Conservation (phyloP, 306 rosid species). For the Biancaea sappan region DNA sequence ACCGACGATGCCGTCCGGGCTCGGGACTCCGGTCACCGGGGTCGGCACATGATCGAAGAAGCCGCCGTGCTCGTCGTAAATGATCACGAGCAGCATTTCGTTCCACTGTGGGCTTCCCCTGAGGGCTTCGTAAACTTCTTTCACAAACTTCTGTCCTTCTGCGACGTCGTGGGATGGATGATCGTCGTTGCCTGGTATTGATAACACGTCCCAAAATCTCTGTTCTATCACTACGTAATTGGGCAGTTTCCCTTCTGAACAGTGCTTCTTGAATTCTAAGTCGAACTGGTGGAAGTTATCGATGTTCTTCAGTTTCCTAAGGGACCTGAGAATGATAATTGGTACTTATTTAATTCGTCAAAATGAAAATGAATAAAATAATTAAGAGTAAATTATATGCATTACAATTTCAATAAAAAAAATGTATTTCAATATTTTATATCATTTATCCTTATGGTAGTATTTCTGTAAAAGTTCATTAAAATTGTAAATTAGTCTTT, state of each 20-base stretch:
- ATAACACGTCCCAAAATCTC: slow-evolving; percentile 50
- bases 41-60: slow-evolving; percentile 79
- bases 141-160: slow-evolving; percentile 67
- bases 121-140: slow-evolving; percentile 67
- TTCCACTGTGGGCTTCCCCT: slow-evolving; percentile 83
- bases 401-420: too few relatives aligned
- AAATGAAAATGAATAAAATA: too few relatives aligned
- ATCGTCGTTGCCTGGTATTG: slow-evolving; percentile 64
- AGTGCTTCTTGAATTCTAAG: slow-evolving; percentile 60
- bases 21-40: slow-evolving; percentile 59
- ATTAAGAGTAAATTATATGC: too few relatives aligned
- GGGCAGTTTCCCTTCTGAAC: slow-evolving; percentile 68
- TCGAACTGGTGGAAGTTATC: slow-evolving; percentile 55
- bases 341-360: not conserved
- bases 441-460: too few relatives aligned
- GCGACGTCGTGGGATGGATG: slow-evolving; percentile 81
- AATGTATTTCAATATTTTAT: too few relatives aligned
- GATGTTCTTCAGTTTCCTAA: slow-evolving; percentile 62
- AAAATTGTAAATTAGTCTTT: too few relatives aligned
- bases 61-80: slow-evolving; percentile 84
- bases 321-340: slow-evolving; percentile 46
- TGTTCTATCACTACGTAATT: slow-evolving; percentile 84
- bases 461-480: too few relatives aligned
- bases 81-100: slow-evolving; percentile 61
- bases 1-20: slow-evolving; percentile 59